phyloP scores from a whole-genome alignment of 495 filamentous ascomycete genomes.

The Aspergillus hancockii region DNA sequence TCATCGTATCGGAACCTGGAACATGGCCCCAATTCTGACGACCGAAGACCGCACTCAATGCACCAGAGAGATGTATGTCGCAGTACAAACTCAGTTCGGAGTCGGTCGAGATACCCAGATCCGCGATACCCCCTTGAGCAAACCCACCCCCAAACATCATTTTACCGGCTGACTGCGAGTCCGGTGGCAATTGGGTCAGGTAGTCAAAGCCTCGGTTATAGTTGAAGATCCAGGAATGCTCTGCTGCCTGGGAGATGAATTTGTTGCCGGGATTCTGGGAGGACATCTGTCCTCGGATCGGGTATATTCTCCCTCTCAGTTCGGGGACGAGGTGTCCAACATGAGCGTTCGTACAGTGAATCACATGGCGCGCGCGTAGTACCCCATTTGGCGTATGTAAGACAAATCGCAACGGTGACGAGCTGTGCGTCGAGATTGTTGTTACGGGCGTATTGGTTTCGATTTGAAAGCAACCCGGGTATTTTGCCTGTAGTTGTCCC shows the following conservation, averaged over 20 bases:
- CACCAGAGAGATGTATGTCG: constrained; percentile 36
- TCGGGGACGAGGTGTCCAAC: constrained; percentile 70
- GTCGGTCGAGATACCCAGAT: constrained; percentile 33
- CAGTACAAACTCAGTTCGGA: constrained; percentile 33
- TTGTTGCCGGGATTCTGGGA: constrained; percentile 58
- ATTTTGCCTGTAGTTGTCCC: constrained; percentile 49
- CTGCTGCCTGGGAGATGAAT: constrained; percentile 29
- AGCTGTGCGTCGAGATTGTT: constrained; percentile 28
- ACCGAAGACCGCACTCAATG: constrained; percentile 31
- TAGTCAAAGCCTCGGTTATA: constrained; percentile 76
- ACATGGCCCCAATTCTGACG: constrained; percentile 34
- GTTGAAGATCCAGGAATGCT: constrained; percentile 41
- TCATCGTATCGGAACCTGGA: constrained; percentile 49
- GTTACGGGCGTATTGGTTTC: constrained; percentile 74
- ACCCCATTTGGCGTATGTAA: constrained; percentile 65
- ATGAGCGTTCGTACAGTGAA: constrained; percentile 80
- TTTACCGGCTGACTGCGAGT: constrained; percentile 37
- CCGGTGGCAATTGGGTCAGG: constrained; percentile 64
- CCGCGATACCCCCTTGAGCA: constrained; percentile 54
- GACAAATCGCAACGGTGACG: constrained; percentile 18
- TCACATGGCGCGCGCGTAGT: constrained; percentile 57
- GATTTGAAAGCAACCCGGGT: constrained; percentile 56
- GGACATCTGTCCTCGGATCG: constrained; percentile 70
- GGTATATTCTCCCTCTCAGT: constrained; percentile 71
- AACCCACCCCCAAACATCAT: constrained; percentile 70